Percentiles rank a stretch among this genome's conserved stretches.
Evolutionary conservation across 228 moss, liverwort and hornwort genomes (phyloP).

Genomic region (Sphagnum fallax): DNA sequence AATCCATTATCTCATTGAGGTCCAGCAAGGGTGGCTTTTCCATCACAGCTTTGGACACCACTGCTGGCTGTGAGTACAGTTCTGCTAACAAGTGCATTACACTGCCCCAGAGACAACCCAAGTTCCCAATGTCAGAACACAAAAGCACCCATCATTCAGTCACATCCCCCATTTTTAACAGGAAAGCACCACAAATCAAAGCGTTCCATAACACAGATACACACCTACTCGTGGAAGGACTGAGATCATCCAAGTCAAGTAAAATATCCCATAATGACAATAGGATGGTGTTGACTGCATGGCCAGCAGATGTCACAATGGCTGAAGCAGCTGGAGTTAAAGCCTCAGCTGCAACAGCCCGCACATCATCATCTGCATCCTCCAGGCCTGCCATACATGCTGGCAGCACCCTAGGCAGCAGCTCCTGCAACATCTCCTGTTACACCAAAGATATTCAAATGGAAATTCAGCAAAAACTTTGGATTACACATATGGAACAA

Average conservation of each 20-base stretch:
- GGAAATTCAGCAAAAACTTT: no score
- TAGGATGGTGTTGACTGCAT: slow-evolving; percentile 66
- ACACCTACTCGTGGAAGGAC: slow-evolving; percentile 94
- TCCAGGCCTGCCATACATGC: slow-evolving; percentile 91
- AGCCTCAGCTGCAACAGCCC: slow-evolving; percentile 92
- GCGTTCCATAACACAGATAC: background rate
- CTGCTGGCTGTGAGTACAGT: slow-evolving; percentile 82
- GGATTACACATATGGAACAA: no score
- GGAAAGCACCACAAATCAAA: no score
- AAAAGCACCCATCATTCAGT: no score
- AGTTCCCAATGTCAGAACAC: no score
- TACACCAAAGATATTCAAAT: background rate
- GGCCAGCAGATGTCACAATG: slow-evolving; percentile 68
- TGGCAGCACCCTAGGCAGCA: slow-evolving; percentile 80
- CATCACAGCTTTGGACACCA: slow-evolving; percentile 49
- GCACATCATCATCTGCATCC: slow-evolving; percentile 88
- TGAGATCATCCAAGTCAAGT: slow-evolving; percentile 84
- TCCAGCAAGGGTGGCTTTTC: slow-evolving; percentile 71
- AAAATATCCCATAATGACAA: slow-evolving; percentile 86
- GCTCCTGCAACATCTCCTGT: slow-evolving; percentile 79
- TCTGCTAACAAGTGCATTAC: slow-evolving; percentile 92
- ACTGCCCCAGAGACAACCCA: slow-evolving; percentile 28
- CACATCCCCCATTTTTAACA: no score
- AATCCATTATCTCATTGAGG: slow-evolving; percentile 63
- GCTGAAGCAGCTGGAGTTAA: slow-evolving; percentile 85